Percentiles rank a stretch among this genome's conserved stretches.
These are phyloP conservation scores for Kalmanozyma brasiliensis DNA, from an alignment of 1,284 basidiomycete genomes.

Conservation along the genomic window DNA sequence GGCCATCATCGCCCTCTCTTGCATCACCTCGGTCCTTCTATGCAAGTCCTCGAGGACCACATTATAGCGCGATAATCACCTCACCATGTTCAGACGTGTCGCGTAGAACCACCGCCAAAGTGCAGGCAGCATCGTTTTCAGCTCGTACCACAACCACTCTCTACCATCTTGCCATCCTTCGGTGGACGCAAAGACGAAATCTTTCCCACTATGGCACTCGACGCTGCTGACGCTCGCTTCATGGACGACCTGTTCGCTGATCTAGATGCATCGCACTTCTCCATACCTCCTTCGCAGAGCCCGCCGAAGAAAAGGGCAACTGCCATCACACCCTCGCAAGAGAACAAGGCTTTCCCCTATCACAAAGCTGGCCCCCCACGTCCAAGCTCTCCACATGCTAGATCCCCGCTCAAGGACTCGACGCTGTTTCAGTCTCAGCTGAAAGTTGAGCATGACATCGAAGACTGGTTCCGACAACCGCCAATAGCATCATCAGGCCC, in stretches of 20 bases:
- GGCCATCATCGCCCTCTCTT: neutral
- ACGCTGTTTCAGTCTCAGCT: slow-evolving; percentile 23
- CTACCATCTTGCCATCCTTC: too few species aligned
- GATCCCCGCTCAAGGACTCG: slow-evolving; percentile 23
- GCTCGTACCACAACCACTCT: too few species aligned
- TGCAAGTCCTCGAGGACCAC: neutral
- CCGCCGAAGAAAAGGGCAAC: slow-evolving; percentile 28
- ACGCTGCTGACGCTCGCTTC: slow-evolving; percentile 37
- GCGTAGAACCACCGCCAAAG: too few species aligned
- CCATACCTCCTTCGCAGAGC: slow-evolving; percentile 41
- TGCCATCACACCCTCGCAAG: slow-evolving; percentile 2
- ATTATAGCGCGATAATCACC: too few species aligned
- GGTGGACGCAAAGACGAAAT: neutral
- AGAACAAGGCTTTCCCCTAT: neutral
- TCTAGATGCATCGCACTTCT: slow-evolving; percentile 45
- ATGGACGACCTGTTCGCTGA: slow-evolving; percentile 50
- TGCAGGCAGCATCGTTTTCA: neutral
- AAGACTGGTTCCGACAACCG: slow-evolving; percentile 17
- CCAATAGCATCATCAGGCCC: slow-evolving; percentile 1
- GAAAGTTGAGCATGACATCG: slow-evolving; percentile 13
- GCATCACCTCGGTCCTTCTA: neutral
- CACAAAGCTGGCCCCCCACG: neutral
- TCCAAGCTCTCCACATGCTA: slow-evolving; percentile 1
- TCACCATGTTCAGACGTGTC: too few species aligned
- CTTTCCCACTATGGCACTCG: slow-evolving; percentile 26